A percentile compares a stretch with the other conserved stretches of the same genome.
These are phyloP conservation scores for Orobanche coerulescens DNA, from an alignment of 257 asterid species.

Conservation along the genomic window DNA sequence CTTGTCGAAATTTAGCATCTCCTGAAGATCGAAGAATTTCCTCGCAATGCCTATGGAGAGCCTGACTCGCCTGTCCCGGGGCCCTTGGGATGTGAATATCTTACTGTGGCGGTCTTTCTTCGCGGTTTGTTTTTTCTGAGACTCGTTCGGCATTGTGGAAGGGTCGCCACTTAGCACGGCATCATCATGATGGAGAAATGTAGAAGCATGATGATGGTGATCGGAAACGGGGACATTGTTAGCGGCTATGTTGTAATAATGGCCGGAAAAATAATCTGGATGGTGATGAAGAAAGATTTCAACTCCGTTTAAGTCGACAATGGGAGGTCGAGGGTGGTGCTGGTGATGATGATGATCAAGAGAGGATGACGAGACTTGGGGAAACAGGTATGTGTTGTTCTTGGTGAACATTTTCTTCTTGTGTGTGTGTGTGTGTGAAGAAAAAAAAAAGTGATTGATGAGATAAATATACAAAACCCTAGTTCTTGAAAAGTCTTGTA, in stretches of 20 bases:
- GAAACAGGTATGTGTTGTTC: constrained; percentile 36
- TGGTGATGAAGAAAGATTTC: constrained; percentile 36
- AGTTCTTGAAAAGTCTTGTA: constrained; percentile 10
- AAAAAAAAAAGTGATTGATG: no score
- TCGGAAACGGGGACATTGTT: not conserved
- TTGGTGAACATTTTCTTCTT: constrained; percentile 32
- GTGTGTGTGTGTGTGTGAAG: not conserved
- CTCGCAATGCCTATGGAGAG: constrained; percentile 77
- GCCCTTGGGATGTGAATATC: constrained; percentile 72
- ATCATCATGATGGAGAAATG: constrained; percentile 18
- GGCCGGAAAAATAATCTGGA: constrained; percentile 27
- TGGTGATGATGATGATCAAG: constrained; percentile 23
- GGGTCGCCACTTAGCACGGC: constrained; percentile 11
- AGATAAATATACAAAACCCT: no score
- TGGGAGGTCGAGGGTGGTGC: constrained; percentile 20
- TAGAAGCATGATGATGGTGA: not conserved
- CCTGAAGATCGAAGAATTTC: constrained; percentile 86
- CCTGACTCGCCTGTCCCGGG: constrained; percentile 74
- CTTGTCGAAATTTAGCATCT: constrained; percentile 64
- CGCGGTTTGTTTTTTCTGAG: constrained; percentile 15
- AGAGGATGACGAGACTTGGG: no score
- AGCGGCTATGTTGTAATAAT: constrained; percentile 27
- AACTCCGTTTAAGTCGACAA: constrained; percentile 26
- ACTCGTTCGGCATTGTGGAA: not conserved
- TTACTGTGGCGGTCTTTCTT: constrained; percentile 76